Percentiles rank a stretch among this genome's conserved stretches.
Evolutionary conservation across 1,284 basidiomycete species (phyloP).

Genomic region (Phylloboletellus chloephorus): DNA sequence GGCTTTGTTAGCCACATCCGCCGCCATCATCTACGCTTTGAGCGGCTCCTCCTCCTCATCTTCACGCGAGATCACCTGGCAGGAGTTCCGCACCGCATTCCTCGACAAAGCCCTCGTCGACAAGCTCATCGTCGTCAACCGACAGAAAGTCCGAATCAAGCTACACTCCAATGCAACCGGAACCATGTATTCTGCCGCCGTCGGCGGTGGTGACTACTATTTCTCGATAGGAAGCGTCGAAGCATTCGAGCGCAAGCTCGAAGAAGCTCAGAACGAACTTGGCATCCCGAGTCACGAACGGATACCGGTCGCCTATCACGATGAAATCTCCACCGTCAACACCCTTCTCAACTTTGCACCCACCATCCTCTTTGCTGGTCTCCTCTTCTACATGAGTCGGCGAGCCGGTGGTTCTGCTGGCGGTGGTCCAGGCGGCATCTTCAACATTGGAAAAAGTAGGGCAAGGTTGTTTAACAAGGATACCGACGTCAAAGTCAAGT

Average conservation of each 20-base stretch:
- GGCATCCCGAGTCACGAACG: conserved; percentile 89
- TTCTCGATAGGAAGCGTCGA: conserved; percentile 99
- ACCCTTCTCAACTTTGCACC: conserved; percentile 91
- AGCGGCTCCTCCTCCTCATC: conserved; percentile 54
- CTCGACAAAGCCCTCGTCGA: conserved; percentile 96
- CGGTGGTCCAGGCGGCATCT: conserved; percentile 83
- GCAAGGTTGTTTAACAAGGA: conserved; percentile 98
- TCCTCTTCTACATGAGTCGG: conserved; percentile 87
- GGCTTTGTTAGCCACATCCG: conserved; percentile 52
- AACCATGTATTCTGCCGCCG: conserved; percentile 57
- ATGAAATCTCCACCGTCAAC: conserved; percentile 84
- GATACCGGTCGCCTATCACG: conserved; percentile 95
- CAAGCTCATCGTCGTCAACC: conserved; percentile 90
- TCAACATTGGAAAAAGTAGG: conserved; percentile 94
- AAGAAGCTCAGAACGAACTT: conserved; percentile 90
- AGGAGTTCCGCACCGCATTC: conserved; percentile 94
- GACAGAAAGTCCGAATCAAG: conserved; percentile 83
- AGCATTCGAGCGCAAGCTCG: conserved; percentile 92
- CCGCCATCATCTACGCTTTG: conserved; percentile 65
- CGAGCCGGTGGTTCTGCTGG: conserved; percentile 60
- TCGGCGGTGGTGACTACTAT: conserved; percentile 65
- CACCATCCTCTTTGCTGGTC: conserved; percentile 85
- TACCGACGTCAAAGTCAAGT: conserved; percentile 89
- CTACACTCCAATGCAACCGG: conserved; percentile 82
- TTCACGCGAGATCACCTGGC: conserved; percentile 94